These are phyloP conservation scores for Cajanus cajan DNA, from an alignment of 306 rosid species.

Conservation along the genomic window DNA sequence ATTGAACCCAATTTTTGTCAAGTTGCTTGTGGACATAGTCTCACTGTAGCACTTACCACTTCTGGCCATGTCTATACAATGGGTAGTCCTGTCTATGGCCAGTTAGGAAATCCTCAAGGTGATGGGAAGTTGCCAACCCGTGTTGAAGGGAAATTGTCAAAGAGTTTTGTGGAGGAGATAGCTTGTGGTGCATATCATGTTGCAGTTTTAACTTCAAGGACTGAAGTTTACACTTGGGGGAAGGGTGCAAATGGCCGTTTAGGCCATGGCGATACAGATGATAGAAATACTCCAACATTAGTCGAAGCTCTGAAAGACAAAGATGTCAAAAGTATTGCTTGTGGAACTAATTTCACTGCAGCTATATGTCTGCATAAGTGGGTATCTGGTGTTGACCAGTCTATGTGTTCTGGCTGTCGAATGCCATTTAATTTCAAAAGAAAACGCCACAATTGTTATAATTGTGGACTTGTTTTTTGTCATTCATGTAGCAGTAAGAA, in stretches of 20 bases:
- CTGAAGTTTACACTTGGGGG: slow-evolving; percentile 98
- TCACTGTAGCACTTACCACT: slow-evolving; percentile 91
- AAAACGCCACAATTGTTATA: slow-evolving; percentile 95
- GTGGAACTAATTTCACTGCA: slow-evolving; percentile 93
- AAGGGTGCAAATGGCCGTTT: slow-evolving; percentile 98
- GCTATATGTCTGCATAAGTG: slow-evolving; percentile 98
- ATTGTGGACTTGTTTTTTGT: slow-evolving; percentile 97
- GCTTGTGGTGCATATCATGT: slow-evolving; percentile 98
- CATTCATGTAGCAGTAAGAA: slow-evolving; percentile 98
- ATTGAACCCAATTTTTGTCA: slow-evolving; percentile 86
- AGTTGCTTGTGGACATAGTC: slow-evolving; percentile 95
- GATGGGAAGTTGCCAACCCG: slow-evolving; percentile 85
- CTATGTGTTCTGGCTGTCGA: slow-evolving; percentile 98
- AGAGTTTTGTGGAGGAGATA: slow-evolving; percentile 93
- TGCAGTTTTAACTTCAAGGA: slow-evolving; percentile 93
- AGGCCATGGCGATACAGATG: slow-evolving; percentile 94
- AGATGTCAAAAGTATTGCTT: slow-evolving; percentile 92
- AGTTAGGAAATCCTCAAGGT: slow-evolving; percentile 84
- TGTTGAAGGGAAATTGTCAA: slow-evolving; percentile 82
- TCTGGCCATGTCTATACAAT: slow-evolving; percentile 86
- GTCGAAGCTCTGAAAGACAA: slow-evolving; percentile 95
- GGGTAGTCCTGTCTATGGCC: slow-evolving; percentile 99
- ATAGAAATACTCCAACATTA: slow-evolving; percentile 71
- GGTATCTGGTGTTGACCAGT: slow-evolving; percentile 99
- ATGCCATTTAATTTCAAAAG: slow-evolving; percentile 93